Evolutionary conservation across 1,284 basidiomycete genomes (phyloP).

Genomic region (Leccinum cinnamomeum): DNA sequence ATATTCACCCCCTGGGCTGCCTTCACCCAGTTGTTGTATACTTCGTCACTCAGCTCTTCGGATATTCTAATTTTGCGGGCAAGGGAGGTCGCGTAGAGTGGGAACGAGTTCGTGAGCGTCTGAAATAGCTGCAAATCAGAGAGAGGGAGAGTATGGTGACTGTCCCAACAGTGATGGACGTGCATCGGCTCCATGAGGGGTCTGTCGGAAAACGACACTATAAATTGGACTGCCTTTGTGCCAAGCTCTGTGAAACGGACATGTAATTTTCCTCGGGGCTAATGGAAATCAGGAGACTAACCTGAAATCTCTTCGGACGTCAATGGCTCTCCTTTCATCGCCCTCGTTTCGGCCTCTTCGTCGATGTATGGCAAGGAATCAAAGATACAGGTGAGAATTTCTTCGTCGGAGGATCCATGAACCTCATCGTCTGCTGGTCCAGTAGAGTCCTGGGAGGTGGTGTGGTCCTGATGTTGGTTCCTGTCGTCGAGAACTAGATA

Average conservation of each 20-base stretch:
- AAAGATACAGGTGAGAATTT: conserved; percentile 41
- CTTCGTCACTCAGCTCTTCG: conserved; percentile 55
- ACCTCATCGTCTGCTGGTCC: conserved; percentile 11
- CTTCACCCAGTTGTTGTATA: conserved; percentile 55
- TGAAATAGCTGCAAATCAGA: conserved; percentile 61
- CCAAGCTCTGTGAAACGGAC: conserved; percentile 56
- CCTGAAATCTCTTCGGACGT: conserved; percentile 60
- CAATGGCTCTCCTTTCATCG: conserved; percentile 46
- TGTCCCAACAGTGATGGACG: conserved; percentile 25
- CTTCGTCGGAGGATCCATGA: conserved; percentile 28
- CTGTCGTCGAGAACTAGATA: conserved; percentile 94
- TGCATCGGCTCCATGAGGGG: conserved; percentile 8
- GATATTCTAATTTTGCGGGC: conserved; percentile 63
- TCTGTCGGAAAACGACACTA: conserved; percentile 50
- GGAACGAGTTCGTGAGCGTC: conserved; percentile 84
- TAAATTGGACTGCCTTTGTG: conserved; percentile 70
- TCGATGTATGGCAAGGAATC: conserved; percentile 56
- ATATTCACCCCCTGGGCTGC: conserved; percentile 54
- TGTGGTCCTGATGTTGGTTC: conserved; percentile 19
- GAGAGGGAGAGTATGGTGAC: conserved; percentile 8
- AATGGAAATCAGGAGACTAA: conserved; percentile 32
- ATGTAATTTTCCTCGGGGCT: neutral
- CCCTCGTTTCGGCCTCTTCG: conserved; percentile 47
- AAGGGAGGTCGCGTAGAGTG: conserved; percentile 75
- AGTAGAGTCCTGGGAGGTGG: conserved; percentile 3